Conservation (phyloP, 495 filamentous ascomycete genomes). For the Tuber calosporum region DNA sequence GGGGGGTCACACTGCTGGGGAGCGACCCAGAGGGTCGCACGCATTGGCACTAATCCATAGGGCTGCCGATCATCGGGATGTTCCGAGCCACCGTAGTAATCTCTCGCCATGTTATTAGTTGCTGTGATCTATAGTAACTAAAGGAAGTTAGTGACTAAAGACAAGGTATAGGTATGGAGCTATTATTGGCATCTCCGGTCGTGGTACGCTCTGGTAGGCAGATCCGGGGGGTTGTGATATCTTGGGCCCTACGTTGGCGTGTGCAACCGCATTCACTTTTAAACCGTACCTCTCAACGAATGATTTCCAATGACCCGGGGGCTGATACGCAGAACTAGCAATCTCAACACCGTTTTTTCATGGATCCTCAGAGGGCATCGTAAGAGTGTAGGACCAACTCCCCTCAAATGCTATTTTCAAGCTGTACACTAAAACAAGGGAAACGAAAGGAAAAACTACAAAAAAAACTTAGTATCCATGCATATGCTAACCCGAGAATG, state of each 20-base stretch:
- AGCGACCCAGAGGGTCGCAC: not conserved
- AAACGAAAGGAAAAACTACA: not conserved
- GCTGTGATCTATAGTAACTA: not conserved
- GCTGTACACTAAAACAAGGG: not conserved
- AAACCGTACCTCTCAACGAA: not conserved
- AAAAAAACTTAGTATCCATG: not conserved
- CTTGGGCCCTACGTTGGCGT: not conserved
- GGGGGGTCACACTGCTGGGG: not conserved
- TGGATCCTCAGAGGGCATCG: not conserved
- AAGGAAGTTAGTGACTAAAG: not conserved
- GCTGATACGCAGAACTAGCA: not conserved
- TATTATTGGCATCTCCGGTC: not conserved
- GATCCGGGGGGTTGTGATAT: not conserved
- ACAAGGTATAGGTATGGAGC: not conserved
- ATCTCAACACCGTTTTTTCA: not conserved
- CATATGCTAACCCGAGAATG: not conserved
- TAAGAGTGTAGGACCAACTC: not conserved
- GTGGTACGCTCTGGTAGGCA: not conserved
- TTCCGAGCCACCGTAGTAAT: not conserved
- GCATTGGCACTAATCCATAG: not conserved
- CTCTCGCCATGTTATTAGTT: too few species aligned
- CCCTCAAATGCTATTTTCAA: slow-evolving; percentile 1
- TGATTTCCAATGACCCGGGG: not conserved
- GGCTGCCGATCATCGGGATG: not conserved
- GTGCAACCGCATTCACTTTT: not conserved